Evolutionary conservation across 306 rosid genomes (phyloP), one percentile per base, ranked within the genome.

Genomic region (Prunus persica): DNA sequence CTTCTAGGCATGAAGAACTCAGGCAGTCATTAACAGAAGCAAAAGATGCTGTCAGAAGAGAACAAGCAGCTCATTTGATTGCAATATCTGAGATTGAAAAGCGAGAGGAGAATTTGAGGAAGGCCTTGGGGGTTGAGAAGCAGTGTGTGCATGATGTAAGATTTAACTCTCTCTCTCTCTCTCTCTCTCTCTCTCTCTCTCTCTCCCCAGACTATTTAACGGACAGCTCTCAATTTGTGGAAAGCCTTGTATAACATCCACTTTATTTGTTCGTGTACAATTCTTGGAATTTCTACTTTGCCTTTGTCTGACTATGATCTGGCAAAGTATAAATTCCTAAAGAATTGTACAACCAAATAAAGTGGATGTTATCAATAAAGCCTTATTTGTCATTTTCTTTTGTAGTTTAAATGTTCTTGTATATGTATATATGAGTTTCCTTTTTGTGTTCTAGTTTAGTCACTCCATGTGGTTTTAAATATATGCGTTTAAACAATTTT

Each of bases 111-210:
- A 88, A 81, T 81, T 80, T 95, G 60, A 88, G 88, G 78, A 92
- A 95, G 87, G 97, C 97, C 51, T 83, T 95, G 85, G 99, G 97
- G 63, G 96, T 95, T 60, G 99, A 92, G 92, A 95, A 89, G 73
- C 96, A 95, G 86, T 90, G 98, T 76, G 98, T 92, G 45, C 72
- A 84, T 80, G 97, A 90, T 95, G 98, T 95, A 90, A 92, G 98
- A 56, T 80, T 77, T 71, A 41, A 69, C 25, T 80, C 62, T 66
- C 20, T 3, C 6, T 34, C 66, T n/a, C 61, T 34, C 24, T 6
- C 52, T 49, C 38, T 46, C 45, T 41, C 67, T 25, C 34, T 50
- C n/a, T n/a, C n/a, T n/a, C n/a, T n/a, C n/a, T n/a, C n/a, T n/a
- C n/a, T n/a, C n/a, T n/a, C 38, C 6, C 22, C 34, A 25, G 54